These are phyloP conservation scores for Rhodocollybia butyracea DNA, from an alignment of 768 basidiomycete genomes.

Conservation along the genomic window DNA sequence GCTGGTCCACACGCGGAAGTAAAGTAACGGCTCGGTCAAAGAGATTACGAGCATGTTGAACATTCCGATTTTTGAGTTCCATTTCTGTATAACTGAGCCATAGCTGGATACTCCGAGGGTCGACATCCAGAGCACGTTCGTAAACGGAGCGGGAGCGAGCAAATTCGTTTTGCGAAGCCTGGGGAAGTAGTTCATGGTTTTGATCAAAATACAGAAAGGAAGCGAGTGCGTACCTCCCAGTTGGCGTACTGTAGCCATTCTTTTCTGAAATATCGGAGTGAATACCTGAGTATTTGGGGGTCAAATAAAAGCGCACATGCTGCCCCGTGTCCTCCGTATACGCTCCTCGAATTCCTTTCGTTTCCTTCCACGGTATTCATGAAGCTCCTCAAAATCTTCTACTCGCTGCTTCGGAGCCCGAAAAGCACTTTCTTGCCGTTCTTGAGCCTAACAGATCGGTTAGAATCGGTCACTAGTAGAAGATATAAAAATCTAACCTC, in stretches of 20 bases:
- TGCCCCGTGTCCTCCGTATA: constrained; percentile 73
- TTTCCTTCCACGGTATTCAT: constrained; percentile 90
- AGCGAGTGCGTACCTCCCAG: constrained; percentile 59
- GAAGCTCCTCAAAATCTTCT: constrained; percentile 90
- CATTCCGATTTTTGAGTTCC: constrained; percentile 97
- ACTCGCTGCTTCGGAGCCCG: constrained; percentile 93
- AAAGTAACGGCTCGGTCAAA: constrained; percentile 97
- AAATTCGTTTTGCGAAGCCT: constrained; percentile 96
- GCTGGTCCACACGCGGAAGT: constrained; percentile 91
- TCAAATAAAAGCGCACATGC: constrained; percentile 45
- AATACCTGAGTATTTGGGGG: neutral
- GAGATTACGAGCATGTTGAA: constrained; percentile 94
- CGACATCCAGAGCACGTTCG: constrained; percentile 95
- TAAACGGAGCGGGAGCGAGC: constrained; percentile 93
- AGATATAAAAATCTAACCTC: constrained; percentile 51
- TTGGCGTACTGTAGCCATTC: constrained; percentile 87
- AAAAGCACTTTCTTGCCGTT: constrained; percentile 90
- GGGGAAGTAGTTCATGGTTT: neutral
- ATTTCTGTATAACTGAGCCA: constrained; percentile 96
- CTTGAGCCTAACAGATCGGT: constrained; percentile 70
- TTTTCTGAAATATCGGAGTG: constrained; percentile 44
- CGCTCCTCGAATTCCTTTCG: constrained; percentile 94
- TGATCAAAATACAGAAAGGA: constrained; percentile 1
- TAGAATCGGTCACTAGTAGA: neutral
- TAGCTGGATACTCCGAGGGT: constrained; percentile 82